Evolutionary conservation across 768 basidiomycete species (phyloP).

Genomic region (Xerocomus potaroensis): DNA sequence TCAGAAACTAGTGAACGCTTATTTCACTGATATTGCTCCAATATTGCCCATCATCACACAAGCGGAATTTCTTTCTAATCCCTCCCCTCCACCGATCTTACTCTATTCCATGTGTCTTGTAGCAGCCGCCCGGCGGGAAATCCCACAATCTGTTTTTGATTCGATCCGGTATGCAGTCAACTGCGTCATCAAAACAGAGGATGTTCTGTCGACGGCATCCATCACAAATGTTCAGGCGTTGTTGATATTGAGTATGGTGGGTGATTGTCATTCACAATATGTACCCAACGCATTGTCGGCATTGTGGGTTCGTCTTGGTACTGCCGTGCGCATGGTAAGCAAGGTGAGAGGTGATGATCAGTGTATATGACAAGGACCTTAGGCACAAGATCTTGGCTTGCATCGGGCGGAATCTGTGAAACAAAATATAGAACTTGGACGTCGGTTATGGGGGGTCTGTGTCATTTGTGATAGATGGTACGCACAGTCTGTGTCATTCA

Average conservation of each 20-base stretch:
- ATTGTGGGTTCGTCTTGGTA: conserved; percentile 80
- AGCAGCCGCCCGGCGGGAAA: conserved; percentile 79
- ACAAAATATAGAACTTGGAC: conserved; percentile 78
- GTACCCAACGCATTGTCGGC: conserved; percentile 84
- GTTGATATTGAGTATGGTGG: conserved; percentile 81
- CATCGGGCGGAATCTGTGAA: conserved; percentile 88
- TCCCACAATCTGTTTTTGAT: conserved; percentile 84
- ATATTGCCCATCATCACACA: conserved; percentile 85
- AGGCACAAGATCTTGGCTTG: conserved; percentile 96
- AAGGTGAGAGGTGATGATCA: not conserved
- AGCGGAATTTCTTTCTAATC: conserved; percentile 76
- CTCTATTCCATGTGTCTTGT: conserved; percentile 94
- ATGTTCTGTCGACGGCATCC: conserved; percentile 83
- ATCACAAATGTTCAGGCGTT: conserved; percentile 86
- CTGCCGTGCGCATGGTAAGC: conserved; percentile 87
- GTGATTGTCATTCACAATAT: conserved; percentile 87
- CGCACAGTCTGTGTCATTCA: conserved; percentile 17
- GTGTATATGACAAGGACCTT: conserved; percentile 13
- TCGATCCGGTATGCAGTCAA: conserved; percentile 86
- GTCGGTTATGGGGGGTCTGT: conserved; percentile 92
- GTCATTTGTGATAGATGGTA: conserved; percentile 94
- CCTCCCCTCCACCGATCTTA: conserved; percentile 73
- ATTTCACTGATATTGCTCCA: conserved; percentile 88
- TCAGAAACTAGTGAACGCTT: conserved; percentile 83
- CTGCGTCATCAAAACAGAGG: conserved; percentile 80